A percentile compares a stretch with the other conserved stretches of the same genome.
phyloP scores from a whole-genome alignment of 768 basidiomycete species.

The Tulasnella sp. region DNA sequence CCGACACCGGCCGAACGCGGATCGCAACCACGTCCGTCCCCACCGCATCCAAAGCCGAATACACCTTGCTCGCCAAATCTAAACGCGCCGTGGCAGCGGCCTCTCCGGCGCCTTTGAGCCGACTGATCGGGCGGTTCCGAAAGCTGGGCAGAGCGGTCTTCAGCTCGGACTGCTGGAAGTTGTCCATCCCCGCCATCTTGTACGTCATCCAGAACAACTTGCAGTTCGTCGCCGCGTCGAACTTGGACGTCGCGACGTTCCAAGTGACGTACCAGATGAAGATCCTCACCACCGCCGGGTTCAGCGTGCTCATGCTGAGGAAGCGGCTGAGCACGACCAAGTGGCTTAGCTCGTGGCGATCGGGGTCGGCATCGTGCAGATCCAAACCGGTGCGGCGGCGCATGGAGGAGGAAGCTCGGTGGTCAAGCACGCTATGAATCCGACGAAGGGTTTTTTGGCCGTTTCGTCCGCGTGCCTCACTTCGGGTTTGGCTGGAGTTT shows the following conservation, averaged over 20 bases:
- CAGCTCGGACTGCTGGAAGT: constrained; percentile 90
- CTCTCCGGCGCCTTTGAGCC: background rate
- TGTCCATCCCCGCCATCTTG: constrained; percentile 92
- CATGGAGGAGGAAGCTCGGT: background rate
- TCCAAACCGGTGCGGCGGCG: constrained; percentile 44
- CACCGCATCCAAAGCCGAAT: constrained; percentile 30
- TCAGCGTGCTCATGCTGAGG: constrained; percentile 72
- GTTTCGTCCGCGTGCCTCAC: constrained; percentile 89
- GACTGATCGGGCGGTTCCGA: constrained; percentile 31
- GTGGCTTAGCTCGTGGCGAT: constrained; percentile 81
- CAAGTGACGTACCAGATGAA: constrained; percentile 98
- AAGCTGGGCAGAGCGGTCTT: constrained; percentile 60
- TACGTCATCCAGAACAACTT: constrained; percentile 95
- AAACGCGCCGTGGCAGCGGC: constrained; percentile 6
- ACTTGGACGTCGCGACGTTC: constrained; percentile 91
- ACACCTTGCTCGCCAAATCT: constrained; percentile 24
- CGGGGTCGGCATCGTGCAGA: constrained; percentile 86
- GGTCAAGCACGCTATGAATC: constrained; percentile 51
- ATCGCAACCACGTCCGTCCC: constrained; percentile 17
- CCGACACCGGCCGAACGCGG: constrained; percentile 9
- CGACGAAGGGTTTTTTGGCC: constrained; percentile 77
- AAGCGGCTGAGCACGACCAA: constrained; percentile 61
- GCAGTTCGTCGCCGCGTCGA: constrained; percentile 88
- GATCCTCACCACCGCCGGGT: constrained; percentile 85
- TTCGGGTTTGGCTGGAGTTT: constrained; percentile 91